Percentiles rank a stretch among this genome's conserved stretches.
Evolutionary conservation across 2,329 filamentous ascomycete genomes (phyloP).

Genomic region (Alternaria brassicae): DNA sequence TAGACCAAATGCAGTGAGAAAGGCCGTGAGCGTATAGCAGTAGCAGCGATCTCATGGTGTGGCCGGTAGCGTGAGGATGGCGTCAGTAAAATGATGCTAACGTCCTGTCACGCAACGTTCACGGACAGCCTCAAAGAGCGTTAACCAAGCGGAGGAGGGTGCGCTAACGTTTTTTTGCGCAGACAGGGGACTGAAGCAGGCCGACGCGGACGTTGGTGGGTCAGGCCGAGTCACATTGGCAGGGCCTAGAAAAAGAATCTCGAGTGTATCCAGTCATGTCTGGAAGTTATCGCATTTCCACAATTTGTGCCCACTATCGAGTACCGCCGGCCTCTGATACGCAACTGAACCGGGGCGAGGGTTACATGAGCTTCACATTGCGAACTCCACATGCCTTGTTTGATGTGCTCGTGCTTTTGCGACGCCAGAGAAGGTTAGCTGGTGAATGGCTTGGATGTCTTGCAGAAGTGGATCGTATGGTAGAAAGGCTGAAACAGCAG

Average conservation of each 20-base stretch:
- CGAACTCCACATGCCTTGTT: constrained; percentile 27
- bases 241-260: constrained; percentile 29
- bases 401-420: constrained; percentile 24
- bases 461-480: constrained; percentile 26
- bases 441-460: constrained; percentile 19
- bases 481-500: constrained; percentile 27
- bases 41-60: constrained; percentile 13
- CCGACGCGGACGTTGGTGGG: constrained; percentile 43
- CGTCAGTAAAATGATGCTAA: constrained; percentile 22
- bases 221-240: constrained; percentile 26
- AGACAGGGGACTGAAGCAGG: constrained; percentile 33
- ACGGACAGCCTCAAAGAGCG: constrained; percentile 27
- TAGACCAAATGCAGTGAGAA: constrained; percentile 14
- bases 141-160: constrained; percentile 30
- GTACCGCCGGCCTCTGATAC: constrained; percentile 18
- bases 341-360: constrained; percentile 19
- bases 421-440: constrained; percentile 16
- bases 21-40: constrained; percentile 8
- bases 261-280: constrained; percentile 22
- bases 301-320: constrained; percentile 16
- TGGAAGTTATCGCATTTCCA: constrained; percentile 23
- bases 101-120: constrained; percentile 29
- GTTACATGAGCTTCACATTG: constrained; percentile 29
- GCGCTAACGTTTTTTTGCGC: constrained; percentile 26
- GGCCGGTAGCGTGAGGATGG: constrained; percentile 27